Evolutionary conservation across 164 flowering plant species (phyloP).

Genomic region (Vitis amurensis): DNA sequence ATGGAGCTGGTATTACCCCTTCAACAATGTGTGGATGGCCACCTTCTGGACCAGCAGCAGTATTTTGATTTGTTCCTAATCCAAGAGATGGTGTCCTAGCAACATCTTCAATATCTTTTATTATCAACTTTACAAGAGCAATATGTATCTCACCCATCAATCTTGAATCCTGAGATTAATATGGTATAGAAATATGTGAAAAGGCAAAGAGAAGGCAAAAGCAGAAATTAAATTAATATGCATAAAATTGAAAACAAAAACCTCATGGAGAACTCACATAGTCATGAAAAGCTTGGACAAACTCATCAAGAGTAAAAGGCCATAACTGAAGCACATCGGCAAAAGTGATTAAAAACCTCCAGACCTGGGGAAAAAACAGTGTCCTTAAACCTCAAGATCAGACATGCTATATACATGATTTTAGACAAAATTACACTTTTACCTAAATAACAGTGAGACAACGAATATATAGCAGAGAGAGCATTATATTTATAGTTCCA

Average conservation of each 20-base stretch:
- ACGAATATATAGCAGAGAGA: no score
- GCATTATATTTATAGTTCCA: no score
- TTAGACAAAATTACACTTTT: no score
- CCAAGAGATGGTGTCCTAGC: slow-evolving; percentile 83
- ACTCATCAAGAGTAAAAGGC: slow-evolving; percentile 99
- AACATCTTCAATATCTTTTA: slow-evolving; percentile 97
- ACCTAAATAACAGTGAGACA: no score
- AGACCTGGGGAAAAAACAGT: slow-evolving; percentile 52
- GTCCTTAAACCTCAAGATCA: no score
- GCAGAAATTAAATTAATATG: not conserved
- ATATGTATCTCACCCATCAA: slow-evolving; percentile 87
- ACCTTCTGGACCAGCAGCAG: slow-evolving; percentile 77
- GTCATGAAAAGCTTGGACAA: slow-evolving; percentile 95
- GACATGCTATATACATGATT: no score
- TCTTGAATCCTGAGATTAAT: slow-evolving; percentile 71
- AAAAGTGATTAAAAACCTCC: slow-evolving; percentile 88
- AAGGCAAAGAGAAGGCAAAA: not conserved
- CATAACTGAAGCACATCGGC: slow-evolving; percentile 89
- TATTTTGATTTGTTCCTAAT: slow-evolving; percentile 59
- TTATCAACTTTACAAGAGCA: slow-evolving; percentile 67
- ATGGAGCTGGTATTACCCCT: slow-evolving; percentile 59
- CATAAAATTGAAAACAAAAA: slow-evolving; percentile 3
- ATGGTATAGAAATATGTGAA: not conserved
- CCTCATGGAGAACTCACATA: slow-evolving; percentile 49
- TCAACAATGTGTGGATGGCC: slow-evolving; percentile 96